Evolutionary conservation across 305 asterid genomes (phyloP), one percentile per base, ranked within the genome.

Genomic region (Solanum hybrid): DNA sequence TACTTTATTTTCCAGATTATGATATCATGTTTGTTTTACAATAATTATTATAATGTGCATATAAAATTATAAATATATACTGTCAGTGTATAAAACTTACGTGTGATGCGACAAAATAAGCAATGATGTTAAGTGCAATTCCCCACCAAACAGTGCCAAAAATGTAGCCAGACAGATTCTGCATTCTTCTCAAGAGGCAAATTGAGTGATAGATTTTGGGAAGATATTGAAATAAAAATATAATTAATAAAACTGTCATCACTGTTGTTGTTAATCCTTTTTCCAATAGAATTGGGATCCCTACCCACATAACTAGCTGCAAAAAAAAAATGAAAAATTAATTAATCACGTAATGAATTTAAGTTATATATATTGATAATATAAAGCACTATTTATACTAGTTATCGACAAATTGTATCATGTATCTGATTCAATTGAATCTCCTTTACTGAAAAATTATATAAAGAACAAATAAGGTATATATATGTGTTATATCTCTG

Each of bases 71-170:
- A 60, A 56, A 2, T 56, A 19, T 60, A 19, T 60, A 60, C 0
- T 78, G 22, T 36, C 32, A 5, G 10, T n/a, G 6, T 8, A 78
- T 36, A 78, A 0, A 78, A 78, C 94, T 93, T 94, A 97, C 99
- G 79, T 97, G 99, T 42, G 99, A 95, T 2, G 98, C 99, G 13
- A 97, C 98, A 45, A 95, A 97, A 89, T 97, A 96, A 34, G 99
- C 99, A 8, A 96, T 93, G 95, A 94, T 85, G 93, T 97, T 97
- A 93, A 97, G 98, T 87, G 98, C 99, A 87, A 97, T 95, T 64
- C 99, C 99, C 98, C 99, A 95, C 99, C 99, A 97, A 91, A 97
- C 94, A 10, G 99, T 97, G 7, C 98, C 99, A 64, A 96, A 96
- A 7, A 95, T 97, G 86, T 96, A 95, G 91, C 99, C 98, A 81